These are phyloP conservation scores for Populus ilicifolia DNA, from an alignment of 345 rosid genomes.

Conservation along the genomic window DNA sequence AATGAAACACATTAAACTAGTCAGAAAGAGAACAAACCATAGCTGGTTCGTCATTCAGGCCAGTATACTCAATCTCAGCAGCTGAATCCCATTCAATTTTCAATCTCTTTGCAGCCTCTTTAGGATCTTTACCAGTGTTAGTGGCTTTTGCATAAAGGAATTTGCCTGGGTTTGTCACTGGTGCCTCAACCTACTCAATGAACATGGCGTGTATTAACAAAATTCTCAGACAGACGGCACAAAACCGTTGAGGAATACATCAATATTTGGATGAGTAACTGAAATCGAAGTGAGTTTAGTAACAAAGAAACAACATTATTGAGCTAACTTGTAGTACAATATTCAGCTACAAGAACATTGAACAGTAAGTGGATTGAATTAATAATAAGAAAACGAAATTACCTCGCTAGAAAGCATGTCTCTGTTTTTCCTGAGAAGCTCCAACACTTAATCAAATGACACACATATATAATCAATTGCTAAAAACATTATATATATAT, in stretches of 20 bases:
- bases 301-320: background rate
- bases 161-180: slow-evolving; percentile 57
- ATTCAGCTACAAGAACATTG: background rate
- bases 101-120: slow-evolving; percentile 82
- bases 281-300: background rate
- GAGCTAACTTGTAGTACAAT: background rate
- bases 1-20: background rate
- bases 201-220: slow-evolving; percentile 8
- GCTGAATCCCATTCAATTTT: slow-evolving; percentile 93
- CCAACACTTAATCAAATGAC: slow-evolving; percentile 47
- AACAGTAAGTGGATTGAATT: background rate
- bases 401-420: slow-evolving; percentile 94
- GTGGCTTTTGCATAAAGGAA: slow-evolving; percentile 82
- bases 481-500: background rate
- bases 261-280: background rate
- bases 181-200: slow-evolving; percentile 50
- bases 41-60: slow-evolving; percentile 45
- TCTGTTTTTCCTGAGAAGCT: slow-evolving; percentile 75
- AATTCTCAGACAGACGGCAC: background rate
- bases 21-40: slow-evolving; percentile 51
- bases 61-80: slow-evolving; percentile 73
- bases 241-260: background rate
- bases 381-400: background rate
- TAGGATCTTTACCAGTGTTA: slow-evolving; percentile 76
- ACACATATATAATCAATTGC: background rate